Percentiles rank a stretch among this genome's conserved stretches.
These are phyloP conservation scores for Colletotrichum brevisporum DNA, from an alignment of 2,329 filamentous ascomycete genomes.

Conservation along the genomic window DNA sequence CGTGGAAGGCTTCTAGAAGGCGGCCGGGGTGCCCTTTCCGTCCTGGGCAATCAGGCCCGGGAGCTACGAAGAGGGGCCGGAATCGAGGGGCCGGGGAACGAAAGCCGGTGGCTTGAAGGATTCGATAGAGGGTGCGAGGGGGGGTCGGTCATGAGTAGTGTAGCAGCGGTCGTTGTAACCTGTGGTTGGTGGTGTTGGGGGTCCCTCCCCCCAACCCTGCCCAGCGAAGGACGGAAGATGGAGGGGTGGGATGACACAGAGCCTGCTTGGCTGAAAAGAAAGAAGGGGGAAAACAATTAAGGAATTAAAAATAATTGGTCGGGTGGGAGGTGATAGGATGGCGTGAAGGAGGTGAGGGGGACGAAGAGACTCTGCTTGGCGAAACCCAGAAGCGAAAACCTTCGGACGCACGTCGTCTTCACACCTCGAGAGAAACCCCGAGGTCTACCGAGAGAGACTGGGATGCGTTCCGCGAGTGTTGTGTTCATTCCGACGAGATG, in stretches of 20 bases:
- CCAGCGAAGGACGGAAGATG: neutral
- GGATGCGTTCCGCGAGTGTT: neutral
- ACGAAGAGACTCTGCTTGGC: conserved; percentile 1
- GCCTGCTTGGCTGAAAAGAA: neutral
- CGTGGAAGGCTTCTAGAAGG: conserved; percentile 36
- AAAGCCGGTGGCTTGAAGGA: conserved; percentile 23
- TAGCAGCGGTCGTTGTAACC: no score
- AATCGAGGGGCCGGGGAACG: conserved; percentile 25
- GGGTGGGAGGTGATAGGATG: conserved; percentile 16
- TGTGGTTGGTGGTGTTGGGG: no score
- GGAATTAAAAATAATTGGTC: conserved; percentile 1
- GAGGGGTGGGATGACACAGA: conserved; percentile 2
- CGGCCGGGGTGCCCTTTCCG: conserved; percentile 19
- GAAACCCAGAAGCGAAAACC: conserved; percentile 4
- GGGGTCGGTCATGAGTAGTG: neutral
- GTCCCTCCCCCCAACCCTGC: neutral
- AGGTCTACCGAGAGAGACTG: neutral
- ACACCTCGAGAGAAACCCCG: conserved; percentile 17
- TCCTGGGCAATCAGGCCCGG: conserved; percentile 25
- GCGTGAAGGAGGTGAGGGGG: conserved; percentile 25
- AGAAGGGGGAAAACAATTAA: neutral
- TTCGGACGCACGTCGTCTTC: conserved; percentile 8
- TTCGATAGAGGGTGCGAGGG: neutral
- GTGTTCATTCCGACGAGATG: conserved; percentile 24
- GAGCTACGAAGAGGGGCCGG: conserved; percentile 27